A percentile compares a stretch with the other conserved stretches of the same genome.
Evolutionary conservation across 1,284 basidiomycete species (phyloP).

Genomic region (Ganoderma lingzhi): DNA sequence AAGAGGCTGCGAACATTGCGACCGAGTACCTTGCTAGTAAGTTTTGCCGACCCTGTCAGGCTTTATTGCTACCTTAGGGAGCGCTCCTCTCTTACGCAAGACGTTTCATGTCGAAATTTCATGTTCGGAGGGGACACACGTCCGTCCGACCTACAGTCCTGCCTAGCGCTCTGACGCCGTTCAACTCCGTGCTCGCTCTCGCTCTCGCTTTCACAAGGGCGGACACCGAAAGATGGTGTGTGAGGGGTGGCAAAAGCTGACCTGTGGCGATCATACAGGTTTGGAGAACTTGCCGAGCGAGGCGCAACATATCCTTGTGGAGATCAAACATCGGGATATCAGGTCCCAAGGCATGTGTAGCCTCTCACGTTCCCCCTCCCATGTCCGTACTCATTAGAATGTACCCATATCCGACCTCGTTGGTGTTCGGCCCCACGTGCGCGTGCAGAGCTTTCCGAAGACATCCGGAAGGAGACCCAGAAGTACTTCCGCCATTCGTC

Average conservation of each 20-base stretch:
- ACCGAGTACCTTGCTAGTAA: slow-evolving; percentile 75
- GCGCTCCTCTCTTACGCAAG: background rate
- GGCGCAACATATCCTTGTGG: slow-evolving; percentile 73
- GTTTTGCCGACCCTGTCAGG: background rate
- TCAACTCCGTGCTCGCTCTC: background rate
- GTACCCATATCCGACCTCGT: background rate
- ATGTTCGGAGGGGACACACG: background rate
- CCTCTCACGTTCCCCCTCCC: slow-evolving; percentile 1
- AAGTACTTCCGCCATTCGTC: slow-evolving; percentile 61
- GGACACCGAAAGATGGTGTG: background rate
- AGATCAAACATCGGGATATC: slow-evolving; percentile 70
- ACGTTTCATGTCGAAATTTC: slow-evolving; percentile 1
- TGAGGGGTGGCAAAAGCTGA: background rate
- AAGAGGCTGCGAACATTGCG: slow-evolving; percentile 75
- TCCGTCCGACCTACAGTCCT: background rate
- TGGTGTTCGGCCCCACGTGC: slow-evolving; percentile 10
- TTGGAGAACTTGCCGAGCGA: slow-evolving; percentile 82
- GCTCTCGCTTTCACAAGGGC: background rate
- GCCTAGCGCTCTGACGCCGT: background rate
- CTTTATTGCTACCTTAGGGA: background rate
- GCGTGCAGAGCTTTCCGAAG: slow-evolving; percentile 58
- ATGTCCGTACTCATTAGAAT: background rate
- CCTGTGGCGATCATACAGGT: slow-evolving; percentile 47
- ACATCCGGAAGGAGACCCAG: slow-evolving; percentile 60
- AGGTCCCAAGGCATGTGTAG: slow-evolving; percentile 55